Evolutionary conservation across 208 protist species (phyloP).

Genomic region (Herpetomonas muscarum): DNA sequence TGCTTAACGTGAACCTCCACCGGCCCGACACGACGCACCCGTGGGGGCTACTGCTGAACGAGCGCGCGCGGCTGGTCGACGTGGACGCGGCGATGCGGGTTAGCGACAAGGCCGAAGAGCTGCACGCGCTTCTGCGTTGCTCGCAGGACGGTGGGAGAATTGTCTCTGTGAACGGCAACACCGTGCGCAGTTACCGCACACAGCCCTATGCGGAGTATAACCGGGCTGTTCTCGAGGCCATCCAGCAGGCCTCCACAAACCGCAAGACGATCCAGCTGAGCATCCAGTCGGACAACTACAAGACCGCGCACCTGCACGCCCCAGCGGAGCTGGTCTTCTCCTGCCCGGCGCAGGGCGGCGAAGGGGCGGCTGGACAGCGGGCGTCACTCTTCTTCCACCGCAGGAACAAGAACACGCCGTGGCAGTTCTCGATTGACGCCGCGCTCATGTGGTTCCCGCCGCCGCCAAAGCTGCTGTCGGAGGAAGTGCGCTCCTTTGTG

Average conservation of each 20-base stretch:
- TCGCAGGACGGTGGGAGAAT: slow-evolving; percentile 33
- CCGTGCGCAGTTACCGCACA: slow-evolving; percentile 7
- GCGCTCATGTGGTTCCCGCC: slow-evolving; percentile 18
- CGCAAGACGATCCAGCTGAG: slow-evolving; percentile 35
- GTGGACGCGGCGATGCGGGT: slow-evolving; percentile 59
- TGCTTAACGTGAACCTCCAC: slow-evolving; percentile 28
- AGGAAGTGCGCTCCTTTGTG: slow-evolving; percentile 14
- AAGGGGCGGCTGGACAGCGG: slow-evolving; percentile 51
- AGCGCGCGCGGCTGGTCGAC: slow-evolving; percentile 46
- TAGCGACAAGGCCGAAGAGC: slow-evolving; percentile 27
- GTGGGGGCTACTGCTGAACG: slow-evolving; percentile 74
- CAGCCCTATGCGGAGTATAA: neutral
- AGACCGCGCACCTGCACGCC: slow-evolving; percentile 21
- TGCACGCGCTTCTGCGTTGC: slow-evolving; percentile 47
- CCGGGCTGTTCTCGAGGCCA: slow-evolving; percentile 12
- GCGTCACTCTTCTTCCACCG: slow-evolving; percentile 41
- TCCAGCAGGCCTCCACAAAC: slow-evolving; percentile 10
- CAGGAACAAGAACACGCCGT: slow-evolving; percentile 21
- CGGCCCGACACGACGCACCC: slow-evolving; percentile 33
- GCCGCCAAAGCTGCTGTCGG: slow-evolving; percentile 10
- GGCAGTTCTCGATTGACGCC: slow-evolving; percentile 26
- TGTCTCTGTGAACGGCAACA: slow-evolving; percentile 31
- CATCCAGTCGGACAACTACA: slow-evolving; percentile 27
- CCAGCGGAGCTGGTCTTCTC: slow-evolving; percentile 35
- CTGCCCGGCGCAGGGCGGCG: slow-evolving; percentile 38